Conservation (phyloP, 345 rosid genomes). For the Gossypium mustelinum region DNA sequence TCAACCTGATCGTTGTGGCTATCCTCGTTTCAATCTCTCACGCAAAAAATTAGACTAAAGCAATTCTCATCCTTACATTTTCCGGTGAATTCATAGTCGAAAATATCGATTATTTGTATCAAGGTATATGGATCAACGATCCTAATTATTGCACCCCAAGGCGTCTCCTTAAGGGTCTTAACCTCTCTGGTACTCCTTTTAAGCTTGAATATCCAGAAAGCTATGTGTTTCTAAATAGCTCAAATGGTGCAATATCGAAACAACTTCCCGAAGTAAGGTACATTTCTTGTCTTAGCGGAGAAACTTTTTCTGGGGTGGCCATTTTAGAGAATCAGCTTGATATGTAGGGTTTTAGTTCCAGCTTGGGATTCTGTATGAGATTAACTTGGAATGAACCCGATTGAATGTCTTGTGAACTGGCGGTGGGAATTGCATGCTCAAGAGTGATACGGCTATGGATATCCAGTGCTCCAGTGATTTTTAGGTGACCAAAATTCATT, state of each 20-base stretch:
- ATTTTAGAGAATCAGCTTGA: background rate
- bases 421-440: constrained; percentile 20
- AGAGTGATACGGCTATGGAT: background rate
- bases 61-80: constrained; percentile 1
- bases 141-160: constrained; percentile 16
- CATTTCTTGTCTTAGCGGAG: constrained; percentile 24
- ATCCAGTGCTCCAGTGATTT: background rate
- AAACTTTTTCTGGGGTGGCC: constrained; percentile 10
- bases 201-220: background rate
- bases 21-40: constrained; percentile 19
- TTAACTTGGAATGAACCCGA: constrained; percentile 2
- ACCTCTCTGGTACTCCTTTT: constrained; percentile 18
- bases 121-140: constrained; percentile 8
- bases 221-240: constrained; percentile 33
- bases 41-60: background rate
- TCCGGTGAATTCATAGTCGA: constrained; percentile 10
- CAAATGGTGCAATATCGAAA: background rate
- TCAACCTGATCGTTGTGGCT: constrained; percentile 18
- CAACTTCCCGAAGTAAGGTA: background rate
- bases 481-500: no score
- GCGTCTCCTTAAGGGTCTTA: constrained; percentile 20
- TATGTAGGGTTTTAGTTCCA: background rate
- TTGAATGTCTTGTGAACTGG: constrained; percentile 12
- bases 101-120: constrained; percentile 5
- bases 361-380: background rate